Conservation (phyloP, 768 basidiomycete genomes). For the Termitomyces sp. region DNA sequence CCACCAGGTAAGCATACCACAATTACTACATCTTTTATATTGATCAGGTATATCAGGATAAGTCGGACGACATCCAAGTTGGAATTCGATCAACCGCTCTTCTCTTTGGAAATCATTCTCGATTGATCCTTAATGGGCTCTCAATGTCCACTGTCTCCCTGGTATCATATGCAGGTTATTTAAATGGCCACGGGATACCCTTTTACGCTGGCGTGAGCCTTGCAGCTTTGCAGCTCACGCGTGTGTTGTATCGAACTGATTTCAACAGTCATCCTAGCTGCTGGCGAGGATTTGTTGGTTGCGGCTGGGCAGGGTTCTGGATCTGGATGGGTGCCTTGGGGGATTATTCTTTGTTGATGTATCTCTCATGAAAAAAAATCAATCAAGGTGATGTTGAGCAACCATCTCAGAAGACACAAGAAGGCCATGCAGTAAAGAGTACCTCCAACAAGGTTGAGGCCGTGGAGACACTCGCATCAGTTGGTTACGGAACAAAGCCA, state of each 20-base stretch:
- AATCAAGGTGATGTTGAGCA: not conserved
- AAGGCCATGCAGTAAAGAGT: not conserved
- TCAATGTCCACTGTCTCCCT: slow-evolving; percentile 69
- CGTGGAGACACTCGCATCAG: not conserved
- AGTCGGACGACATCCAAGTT: slow-evolving; percentile 78
- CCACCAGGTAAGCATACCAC: slow-evolving; percentile 64
- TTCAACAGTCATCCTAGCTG: slow-evolving; percentile 75
- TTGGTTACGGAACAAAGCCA: not conserved
- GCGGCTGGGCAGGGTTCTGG: slow-evolving; percentile 86
- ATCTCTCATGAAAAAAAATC: slow-evolving; percentile 6
- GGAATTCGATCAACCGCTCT: slow-evolving; percentile 94
- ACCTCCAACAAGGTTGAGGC: not conserved
- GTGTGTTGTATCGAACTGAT: slow-evolving; percentile 69
- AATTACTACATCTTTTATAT: not conserved
- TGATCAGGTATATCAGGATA: slow-evolving; percentile 55
- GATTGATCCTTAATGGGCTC: slow-evolving; percentile 69
- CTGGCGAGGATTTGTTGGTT: slow-evolving; percentile 85
- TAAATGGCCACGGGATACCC: slow-evolving; percentile 69
- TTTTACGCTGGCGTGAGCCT: slow-evolving; percentile 79
- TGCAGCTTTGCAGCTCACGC: slow-evolving; percentile 70
- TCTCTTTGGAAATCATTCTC: slow-evolving; percentile 75
- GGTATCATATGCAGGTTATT: slow-evolving; percentile 71
- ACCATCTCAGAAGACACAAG: not conserved
- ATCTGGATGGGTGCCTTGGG: slow-evolving; percentile 75
- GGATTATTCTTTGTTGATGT: slow-evolving; percentile 50